Conservation (phyloP, 768 basidiomycete species). For the Suillus subluteus region DNA sequence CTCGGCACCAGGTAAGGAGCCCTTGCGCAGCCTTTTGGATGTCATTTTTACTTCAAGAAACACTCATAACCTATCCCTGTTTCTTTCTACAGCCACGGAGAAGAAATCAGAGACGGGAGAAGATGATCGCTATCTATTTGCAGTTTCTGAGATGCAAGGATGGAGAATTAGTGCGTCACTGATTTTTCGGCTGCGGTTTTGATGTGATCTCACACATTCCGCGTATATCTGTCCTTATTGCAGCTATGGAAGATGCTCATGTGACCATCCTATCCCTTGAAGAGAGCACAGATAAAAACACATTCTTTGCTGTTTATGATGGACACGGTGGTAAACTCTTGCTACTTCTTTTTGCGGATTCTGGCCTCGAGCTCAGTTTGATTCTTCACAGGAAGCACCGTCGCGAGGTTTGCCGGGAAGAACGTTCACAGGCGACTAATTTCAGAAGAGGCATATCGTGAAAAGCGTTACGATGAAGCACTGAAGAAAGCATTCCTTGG, state of each 20-base stretch:
- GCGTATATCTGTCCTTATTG: slow-evolving; percentile 21
- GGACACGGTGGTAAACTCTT: slow-evolving; percentile 84
- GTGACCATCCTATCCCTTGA: slow-evolving; percentile 73
- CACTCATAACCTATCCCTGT: slow-evolving; percentile 19
- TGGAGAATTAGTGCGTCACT: slow-evolving; percentile 91
- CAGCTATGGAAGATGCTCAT: slow-evolving; percentile 99
- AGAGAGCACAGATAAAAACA: slow-evolving; percentile 52
- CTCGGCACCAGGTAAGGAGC: slow-evolving; percentile 69
- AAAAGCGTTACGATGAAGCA: slow-evolving; percentile 71
- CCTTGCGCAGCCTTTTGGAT: slow-evolving; percentile 6
- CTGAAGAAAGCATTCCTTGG: slow-evolving; percentile 90
- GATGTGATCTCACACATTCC: slow-evolving; percentile 15
- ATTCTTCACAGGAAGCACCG: slow-evolving; percentile 62
- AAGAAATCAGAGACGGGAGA: slow-evolving; percentile 79
- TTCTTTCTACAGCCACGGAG: slow-evolving; percentile 59
- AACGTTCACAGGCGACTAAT: slow-evolving; percentile 80
- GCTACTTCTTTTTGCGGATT: slow-evolving; percentile 8
- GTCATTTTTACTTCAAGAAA: slow-evolving; percentile 12
- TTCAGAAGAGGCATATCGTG: slow-evolving; percentile 70
- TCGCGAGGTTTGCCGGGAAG: slow-evolving; percentile 86
- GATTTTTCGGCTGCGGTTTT: neutral
- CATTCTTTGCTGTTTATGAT: slow-evolving; percentile 97
- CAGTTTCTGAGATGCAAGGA: slow-evolving; percentile 96
- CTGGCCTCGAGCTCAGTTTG: slow-evolving; percentile 12
- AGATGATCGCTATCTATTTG: slow-evolving; percentile 73